A percentile compares a stretch with the other conserved stretches of the same genome.
Evolutionary conservation across 352 stramenopile genomes (phyloP).

Genomic region (Globisporangium takayamanum): DNA sequence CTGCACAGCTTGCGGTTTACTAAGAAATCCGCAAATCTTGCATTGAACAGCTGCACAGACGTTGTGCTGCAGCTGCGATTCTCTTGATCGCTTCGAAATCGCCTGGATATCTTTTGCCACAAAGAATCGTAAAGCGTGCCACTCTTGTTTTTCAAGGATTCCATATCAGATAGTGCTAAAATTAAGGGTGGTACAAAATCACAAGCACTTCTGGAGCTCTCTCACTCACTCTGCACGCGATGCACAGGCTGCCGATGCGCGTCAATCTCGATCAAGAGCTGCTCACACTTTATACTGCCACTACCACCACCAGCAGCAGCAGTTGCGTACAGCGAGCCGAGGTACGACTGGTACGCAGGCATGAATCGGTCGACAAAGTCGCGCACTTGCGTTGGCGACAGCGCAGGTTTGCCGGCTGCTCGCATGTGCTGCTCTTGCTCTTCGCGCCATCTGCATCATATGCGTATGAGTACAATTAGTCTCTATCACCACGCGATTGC

Average conservation of each 20-base stretch:
- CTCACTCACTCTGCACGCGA: neutral
- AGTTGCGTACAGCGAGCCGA: constrained; percentile 46
- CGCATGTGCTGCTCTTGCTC: constrained; percentile 69
- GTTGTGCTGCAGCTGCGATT: neutral
- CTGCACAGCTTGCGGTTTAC: neutral
- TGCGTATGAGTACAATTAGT: neutral
- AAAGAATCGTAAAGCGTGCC: too few species aligned
- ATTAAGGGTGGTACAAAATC: neutral
- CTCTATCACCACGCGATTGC: neutral
- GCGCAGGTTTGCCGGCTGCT: constrained; percentile 44
- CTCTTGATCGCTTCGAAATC: too few species aligned
- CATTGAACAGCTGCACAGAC: neutral
- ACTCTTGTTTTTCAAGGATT: too few species aligned
- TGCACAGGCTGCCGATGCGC: constrained; percentile 26
- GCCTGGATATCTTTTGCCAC: too few species aligned
- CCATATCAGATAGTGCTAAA: neutral
- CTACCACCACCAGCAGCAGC: too few species aligned
- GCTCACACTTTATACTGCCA: constrained; percentile 27
- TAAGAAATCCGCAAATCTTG: neutral
- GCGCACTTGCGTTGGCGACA: constrained; percentile 56
- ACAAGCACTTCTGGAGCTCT: neutral
- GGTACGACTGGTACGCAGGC: constrained; percentile 72
- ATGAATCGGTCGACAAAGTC: constrained; percentile 88
- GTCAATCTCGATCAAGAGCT: constrained; percentile 59
- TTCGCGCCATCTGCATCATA: constrained; percentile 57